These are phyloP conservation scores for Alternaria alternata DNA, from an alignment of 2,329 filamentous ascomycete species.

Conservation along the genomic window DNA sequence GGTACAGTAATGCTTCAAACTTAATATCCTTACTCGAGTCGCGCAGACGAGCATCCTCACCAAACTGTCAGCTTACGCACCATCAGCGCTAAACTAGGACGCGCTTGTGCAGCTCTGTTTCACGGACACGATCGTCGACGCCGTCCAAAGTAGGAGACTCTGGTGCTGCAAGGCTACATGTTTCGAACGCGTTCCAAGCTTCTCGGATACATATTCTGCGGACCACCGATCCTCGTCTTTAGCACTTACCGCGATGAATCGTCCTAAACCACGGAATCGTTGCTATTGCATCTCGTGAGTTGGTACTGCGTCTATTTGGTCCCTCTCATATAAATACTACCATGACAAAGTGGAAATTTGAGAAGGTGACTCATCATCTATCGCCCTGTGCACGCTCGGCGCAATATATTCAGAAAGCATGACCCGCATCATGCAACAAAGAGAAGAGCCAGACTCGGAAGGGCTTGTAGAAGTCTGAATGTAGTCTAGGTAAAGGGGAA, in stretches of 20 bases:
- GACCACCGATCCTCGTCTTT: neutral
- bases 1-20: neutral
- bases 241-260: neutral
- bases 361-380: neutral
- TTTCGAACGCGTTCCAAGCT: constrained; percentile 13
- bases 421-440: neutral
- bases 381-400: neutral
- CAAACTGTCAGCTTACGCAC: neutral
- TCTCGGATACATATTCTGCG: neutral
- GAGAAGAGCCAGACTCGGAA: neutral
- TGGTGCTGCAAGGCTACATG: constrained; percentile 9
- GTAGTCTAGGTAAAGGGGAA: neutral
- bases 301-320: neutral
- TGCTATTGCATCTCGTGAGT: neutral
- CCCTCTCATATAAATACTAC: neutral
- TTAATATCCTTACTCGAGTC: neutral
- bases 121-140: neutral
- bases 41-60: neutral
- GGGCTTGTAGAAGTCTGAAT: neutral
- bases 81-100: neutral
- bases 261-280: neutral
- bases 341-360: neutral
- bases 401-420: neutral
- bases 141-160: constrained; percentile 3
- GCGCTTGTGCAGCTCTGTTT: constrained; percentile 8